Conservation (phyloP, 805 yeast species). For the Metschnikowia drakensbergensis region DNA sequence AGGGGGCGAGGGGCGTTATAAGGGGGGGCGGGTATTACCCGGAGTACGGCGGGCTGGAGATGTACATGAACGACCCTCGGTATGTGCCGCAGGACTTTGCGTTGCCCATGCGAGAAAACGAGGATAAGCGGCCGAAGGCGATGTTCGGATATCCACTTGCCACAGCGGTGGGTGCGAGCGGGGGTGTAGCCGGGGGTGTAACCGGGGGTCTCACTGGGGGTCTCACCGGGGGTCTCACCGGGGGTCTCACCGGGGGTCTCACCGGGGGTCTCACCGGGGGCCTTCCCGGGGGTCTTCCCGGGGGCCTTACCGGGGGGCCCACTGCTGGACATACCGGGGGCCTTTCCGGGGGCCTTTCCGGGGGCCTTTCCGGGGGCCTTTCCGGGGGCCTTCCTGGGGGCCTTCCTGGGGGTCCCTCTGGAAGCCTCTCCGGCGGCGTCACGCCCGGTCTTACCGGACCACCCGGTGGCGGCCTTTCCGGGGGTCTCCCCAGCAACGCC, state of each 20-base stretch:
- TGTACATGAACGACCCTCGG: constrained; percentile 14
- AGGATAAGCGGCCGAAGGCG: constrained; percentile 15
- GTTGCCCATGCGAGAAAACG: constrained; percentile 13
- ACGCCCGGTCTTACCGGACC: no score
- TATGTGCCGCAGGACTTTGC: constrained; percentile 15
- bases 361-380: neutral
- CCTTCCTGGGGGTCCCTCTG: no score
- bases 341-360: neutral
- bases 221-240: neutral
- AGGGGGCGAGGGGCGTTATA: neutral
- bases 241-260: neutral
- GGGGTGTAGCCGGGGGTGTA: neutral
- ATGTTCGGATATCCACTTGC: constrained; percentile 11
- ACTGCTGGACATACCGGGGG: neutral
- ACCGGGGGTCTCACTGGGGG: neutral
- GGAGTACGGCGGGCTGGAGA: constrained; percentile 5
- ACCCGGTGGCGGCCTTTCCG: no score
- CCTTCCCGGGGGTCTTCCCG: no score
- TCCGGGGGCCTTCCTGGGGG: no score
- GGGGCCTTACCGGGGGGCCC: no score
- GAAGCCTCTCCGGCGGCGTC: no score
- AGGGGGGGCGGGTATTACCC: neutral
- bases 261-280: neutral
- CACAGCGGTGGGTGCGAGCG: neutral
- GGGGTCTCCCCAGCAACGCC: no score